Evolutionary conservation across 1,139 yeast genomes (phyloP).

Genomic region (Zygosaccharomyces sapae): DNA sequence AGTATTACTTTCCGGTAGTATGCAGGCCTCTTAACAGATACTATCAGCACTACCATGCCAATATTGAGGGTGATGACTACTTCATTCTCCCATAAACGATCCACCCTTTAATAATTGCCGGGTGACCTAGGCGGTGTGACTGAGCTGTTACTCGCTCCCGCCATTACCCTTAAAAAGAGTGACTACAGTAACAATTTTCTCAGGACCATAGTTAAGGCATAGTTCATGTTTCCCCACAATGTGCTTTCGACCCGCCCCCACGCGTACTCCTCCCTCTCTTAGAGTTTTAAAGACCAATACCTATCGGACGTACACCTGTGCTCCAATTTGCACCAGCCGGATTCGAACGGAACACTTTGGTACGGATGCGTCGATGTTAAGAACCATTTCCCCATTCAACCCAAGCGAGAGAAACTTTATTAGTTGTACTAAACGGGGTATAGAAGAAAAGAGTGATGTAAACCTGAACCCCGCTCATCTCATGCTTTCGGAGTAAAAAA

Average conservation of each 20-base stretch:
- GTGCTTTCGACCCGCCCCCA: too few species aligned
- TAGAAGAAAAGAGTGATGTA: not conserved
- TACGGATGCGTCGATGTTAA: too few species aligned
- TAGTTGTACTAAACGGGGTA: not conserved
- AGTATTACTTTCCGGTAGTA: not conserved
- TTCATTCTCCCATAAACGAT: not conserved
- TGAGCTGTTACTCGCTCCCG: not conserved
- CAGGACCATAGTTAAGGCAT: not conserved
- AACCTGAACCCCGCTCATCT: not conserved
- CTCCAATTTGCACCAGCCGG: too few species aligned
- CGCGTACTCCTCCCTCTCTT: too few species aligned
- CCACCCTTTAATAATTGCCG: conserved; percentile 1
- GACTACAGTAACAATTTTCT: not conserved
- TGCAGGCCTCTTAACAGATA: not conserved
- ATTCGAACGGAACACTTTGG: too few species aligned
- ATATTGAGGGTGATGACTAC: not conserved
- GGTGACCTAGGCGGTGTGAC: not conserved
- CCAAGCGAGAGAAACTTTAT: not conserved
- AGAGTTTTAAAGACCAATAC: too few species aligned
- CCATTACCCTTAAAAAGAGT: not conserved
- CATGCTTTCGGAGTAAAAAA: not conserved
- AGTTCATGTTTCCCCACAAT: not conserved
- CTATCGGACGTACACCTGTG: too few species aligned
- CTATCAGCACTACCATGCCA: not conserved
- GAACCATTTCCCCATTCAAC: not conserved